phyloP scores from a whole-genome alignment of 805 yeast genomes.

The Metschnikowia arizonensis region DNA sequence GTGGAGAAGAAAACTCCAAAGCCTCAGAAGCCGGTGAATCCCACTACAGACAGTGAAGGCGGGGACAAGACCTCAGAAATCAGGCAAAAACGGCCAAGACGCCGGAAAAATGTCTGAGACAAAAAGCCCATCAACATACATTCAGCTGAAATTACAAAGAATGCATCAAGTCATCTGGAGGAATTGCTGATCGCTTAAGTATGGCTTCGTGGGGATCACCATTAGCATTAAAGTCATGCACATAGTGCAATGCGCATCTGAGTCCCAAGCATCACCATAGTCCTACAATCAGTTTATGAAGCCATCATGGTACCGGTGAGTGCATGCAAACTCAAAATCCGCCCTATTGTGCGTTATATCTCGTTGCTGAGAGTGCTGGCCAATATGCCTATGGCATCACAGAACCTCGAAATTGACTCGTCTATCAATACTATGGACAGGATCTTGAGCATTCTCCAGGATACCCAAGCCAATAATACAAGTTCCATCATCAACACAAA shows the following conservation, averaged over 20 bases:
- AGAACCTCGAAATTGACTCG: conserved; percentile 9
- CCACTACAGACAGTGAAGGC: neutral
- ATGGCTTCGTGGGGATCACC: neutral
- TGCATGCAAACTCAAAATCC: neutral
- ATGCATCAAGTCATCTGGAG: neutral
- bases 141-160: neutral
- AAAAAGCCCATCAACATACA: neutral
- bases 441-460: conserved; percentile 14
- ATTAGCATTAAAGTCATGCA: neutral
- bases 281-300: neutral
- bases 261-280: neutral
- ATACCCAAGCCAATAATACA: conserved; percentile 11
- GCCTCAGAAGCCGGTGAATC: neutral
- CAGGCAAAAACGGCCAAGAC: conserved; percentile 3
- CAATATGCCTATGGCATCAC: neutral
- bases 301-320: neutral
- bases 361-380: neutral
- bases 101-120: neutral
- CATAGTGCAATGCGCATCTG: neutral
- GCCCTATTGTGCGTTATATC: neutral
- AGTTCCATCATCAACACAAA: conserved; percentile 4
- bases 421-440: conserved; percentile 17
- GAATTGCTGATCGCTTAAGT: neutral
- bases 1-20: conserved; percentile 2
- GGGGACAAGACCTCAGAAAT: conserved; percentile 4